Base-by-base conservation (phyloP, 305 asterid species). In the Lippia alba region DNA sequence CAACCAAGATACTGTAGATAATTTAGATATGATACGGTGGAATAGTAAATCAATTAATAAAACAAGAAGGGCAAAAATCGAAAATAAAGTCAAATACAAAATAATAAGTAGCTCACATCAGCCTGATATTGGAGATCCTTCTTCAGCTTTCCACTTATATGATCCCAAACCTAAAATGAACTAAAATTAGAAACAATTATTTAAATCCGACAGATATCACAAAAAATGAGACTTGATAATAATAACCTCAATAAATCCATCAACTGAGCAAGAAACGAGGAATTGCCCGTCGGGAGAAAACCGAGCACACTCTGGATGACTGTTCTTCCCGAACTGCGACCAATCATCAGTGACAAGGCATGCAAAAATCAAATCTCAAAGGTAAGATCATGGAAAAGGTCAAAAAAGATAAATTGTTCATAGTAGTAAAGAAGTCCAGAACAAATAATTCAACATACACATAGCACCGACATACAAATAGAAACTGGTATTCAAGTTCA, bases 271-370 rank as follows among this genome's bases (percentile, higher is more conserved):
- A 71, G 99, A 94, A 83, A 92, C 98, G 61, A 90, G 99, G 79
- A 92, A 94, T 72, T 94, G 99, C 33, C 99, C 99, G 72, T 94
- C 99, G n/a, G 98, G 99, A 71, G 99, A 92, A 82, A 94, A 94
- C 64, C 90, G 85, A 79, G 96, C 85, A 78, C 88, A 74, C 80
- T 94, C 98, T 5, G 99, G 98, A 72, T 94, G 97, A 76, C 94
- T 88, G 73, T 87, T 92, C 87, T 92, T 92, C 78, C 96, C 99
- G 70, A 94, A 94, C 99, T 94, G 90, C 88, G 83, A 74, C 10
- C 61, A 80, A 76, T 73, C 73, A 66, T 18, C n/a, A 78, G 39
- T 4, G 44, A 54, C 34, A 72, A 66, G 73, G 66, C 56, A 49
- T 64, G 49, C 48, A 9, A 70, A 46, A n/a, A 63, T 18, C 39